phyloP scores from a whole-genome alignment of 2,329 filamentous ascomycete genomes.

The Botrytis fragariae region DNA sequence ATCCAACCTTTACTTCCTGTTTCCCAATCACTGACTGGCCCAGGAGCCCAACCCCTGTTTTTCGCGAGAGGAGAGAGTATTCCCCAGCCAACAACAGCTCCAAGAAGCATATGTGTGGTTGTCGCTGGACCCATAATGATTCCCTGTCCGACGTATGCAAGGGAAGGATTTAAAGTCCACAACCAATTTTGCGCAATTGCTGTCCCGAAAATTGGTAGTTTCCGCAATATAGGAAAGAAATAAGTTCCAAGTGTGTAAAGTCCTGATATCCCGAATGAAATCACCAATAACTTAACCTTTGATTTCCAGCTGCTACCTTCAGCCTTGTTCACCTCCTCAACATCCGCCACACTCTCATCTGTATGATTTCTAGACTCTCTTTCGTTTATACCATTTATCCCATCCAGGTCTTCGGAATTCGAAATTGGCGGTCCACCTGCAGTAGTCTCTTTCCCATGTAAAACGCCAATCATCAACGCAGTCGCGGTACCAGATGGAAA shows the following conservation, averaged over 20 bases:
- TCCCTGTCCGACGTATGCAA: constrained; percentile 96
- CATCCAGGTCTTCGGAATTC: constrained; percentile 7
- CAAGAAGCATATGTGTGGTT: constrained; percentile 91
- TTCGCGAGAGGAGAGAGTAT: constrained; percentile 88
- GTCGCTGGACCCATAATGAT: constrained; percentile 98
- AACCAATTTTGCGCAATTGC: constrained; percentile 77
- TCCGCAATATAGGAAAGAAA: constrained; percentile 81
- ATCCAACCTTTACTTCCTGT: constrained; percentile 97
- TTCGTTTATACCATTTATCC: background rate
- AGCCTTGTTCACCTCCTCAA: constrained; percentile 31
- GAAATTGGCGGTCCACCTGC: constrained; percentile 21
- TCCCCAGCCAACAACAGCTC: constrained; percentile 86
- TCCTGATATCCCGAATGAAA: constrained; percentile 59
- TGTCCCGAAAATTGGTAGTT: constrained; percentile 81
- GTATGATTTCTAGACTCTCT: constrained; percentile 12
- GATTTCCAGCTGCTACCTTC: constrained; percentile 37
- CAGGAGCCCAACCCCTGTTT: constrained; percentile 81
- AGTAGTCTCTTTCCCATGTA: constrained; percentile 64
- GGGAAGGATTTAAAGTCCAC: constrained; percentile 93
- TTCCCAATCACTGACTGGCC: constrained; percentile 83
- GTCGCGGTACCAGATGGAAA: constrained; percentile 97
- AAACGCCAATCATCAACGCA: constrained; percentile 84
- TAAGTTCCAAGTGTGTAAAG: constrained; percentile 79
- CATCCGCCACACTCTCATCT: constrained; percentile 24
- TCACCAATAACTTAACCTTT: constrained; percentile 44